A percentile compares a stretch with the other conserved stretches of the same genome.
Conservation (phyloP, 1,139 yeast species). For the Taphrina wiesneri region DNA sequence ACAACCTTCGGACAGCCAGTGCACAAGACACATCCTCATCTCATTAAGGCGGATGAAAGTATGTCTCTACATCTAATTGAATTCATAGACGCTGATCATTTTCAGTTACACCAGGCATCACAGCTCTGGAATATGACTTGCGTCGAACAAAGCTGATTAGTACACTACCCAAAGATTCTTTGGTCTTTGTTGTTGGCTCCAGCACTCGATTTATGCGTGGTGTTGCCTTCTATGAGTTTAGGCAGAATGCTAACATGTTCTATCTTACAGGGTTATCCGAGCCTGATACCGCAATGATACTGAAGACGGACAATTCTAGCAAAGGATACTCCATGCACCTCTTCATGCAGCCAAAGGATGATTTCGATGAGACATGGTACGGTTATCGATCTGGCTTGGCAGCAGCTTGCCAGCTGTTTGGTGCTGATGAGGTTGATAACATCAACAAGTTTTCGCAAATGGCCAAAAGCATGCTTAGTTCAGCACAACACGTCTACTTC, state of each 20-base stretch:
- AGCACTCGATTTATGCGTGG: slow-evolving; percentile 78
- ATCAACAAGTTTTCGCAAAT: background rate
- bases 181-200: slow-evolving; percentile 69
- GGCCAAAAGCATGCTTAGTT: slow-evolving; percentile 52
- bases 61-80: too few species aligned
- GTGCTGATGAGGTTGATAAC: slow-evolving; percentile 67
- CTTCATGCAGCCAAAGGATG: slow-evolving; percentile 84
- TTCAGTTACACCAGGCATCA: slow-evolving; percentile 75
- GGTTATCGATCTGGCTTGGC: slow-evolving; percentile 85
- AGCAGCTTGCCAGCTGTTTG: slow-evolving; percentile 79
- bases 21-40: slow-evolving; percentile 77
- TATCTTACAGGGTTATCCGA: slow-evolving; percentile 63
- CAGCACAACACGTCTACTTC: slow-evolving; percentile 56
- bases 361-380: slow-evolving; percentile 84
- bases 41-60: slow-evolving; percentile 66
- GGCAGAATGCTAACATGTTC: slow-evolving; percentile 78
- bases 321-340: slow-evolving; percentile 55
- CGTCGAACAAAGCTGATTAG: slow-evolving; percentile 63
- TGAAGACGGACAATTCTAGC: slow-evolving; percentile 54
- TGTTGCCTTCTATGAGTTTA: slow-evolving; percentile 85
- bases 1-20: slow-evolving; percentile 70
- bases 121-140: slow-evolving; percentile 75
- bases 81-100: background rate
- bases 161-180: slow-evolving; percentile 61
- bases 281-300: slow-evolving; percentile 75